Base-by-base conservation (phyloP, 2,329 filamentous ascomycete genomes). In the Fusarium subtropicale region DNA sequence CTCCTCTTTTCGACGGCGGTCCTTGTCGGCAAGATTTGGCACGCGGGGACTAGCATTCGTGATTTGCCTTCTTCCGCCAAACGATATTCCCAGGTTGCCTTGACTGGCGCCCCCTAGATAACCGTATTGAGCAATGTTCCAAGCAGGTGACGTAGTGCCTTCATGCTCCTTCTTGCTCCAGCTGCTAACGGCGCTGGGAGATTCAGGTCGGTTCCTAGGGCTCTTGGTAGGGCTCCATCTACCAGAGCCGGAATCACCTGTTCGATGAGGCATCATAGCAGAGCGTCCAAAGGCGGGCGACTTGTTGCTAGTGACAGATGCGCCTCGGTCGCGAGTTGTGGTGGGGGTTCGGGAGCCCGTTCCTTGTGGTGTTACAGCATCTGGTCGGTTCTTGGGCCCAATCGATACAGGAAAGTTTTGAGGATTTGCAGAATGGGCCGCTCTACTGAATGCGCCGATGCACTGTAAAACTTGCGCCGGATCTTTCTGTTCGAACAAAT, bases 31-130 rank as follows among this genome's bases (percentile, higher is more conserved):
- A 68, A 94, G 74, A 76, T 85, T 95, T 2, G 94, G 94, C 12
- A 98, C 93, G 46, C 87, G 79, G 7, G 96, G 96, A 33, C 88
- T 86, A 16, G 93, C 88, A 73, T 87, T 93, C 11, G 94, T 98
- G 77, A 99, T 98, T 81, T 99, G 96, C 64, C 96, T 89, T 73
- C 94, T 88, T 20, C 91, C 93, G 58, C 96, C 96, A 79, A 98
- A 98, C 13, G 92, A 89, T 72, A 99, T 93, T 20, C 96, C 96
- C 66, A 97, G 89, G 74, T 97, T 98, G 5, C 93, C 95, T 79
- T 99, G 96, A 75, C 93, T 97, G 28, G 96, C 96, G 50, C 96
- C 96, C 60, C 96, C 96, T 91, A 98, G 96, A 80, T 97, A 99
- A 10, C 96, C 94, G 77, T 99, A 99, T 78, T 99, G 96, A 60